Conservation (phyloP, 108 stramenopile species). For the Chaetoceros tenuissimus region DNA sequence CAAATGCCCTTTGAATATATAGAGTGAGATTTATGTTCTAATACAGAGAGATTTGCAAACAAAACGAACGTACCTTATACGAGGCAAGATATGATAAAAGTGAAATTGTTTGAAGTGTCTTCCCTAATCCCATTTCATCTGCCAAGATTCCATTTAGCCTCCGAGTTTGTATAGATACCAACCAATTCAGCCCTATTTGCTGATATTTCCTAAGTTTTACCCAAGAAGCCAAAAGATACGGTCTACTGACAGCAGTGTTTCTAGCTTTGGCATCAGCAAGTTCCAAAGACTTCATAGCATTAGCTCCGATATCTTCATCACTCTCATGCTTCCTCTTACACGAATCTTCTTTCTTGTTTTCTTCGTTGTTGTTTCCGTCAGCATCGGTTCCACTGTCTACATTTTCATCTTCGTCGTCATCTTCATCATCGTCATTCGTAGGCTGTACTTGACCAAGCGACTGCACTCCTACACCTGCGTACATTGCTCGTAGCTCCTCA, state of each 20-base stretch:
- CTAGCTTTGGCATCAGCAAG: slow-evolving; percentile 48
- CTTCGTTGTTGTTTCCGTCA: not conserved
- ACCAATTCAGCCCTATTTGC: slow-evolving; percentile 94
- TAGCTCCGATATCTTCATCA: slow-evolving; percentile 1
- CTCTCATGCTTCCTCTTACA: not conserved
- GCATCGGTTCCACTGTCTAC: not conserved
- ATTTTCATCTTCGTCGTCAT: not conserved
- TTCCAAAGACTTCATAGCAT: slow-evolving; percentile 29
- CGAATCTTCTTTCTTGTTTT: not conserved
- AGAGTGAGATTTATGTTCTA: too few species aligned
- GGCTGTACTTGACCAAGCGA: not conserved
- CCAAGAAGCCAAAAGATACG: slow-evolving; percentile 66
- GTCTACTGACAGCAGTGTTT: slow-evolving; percentile 56
- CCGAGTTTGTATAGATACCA: slow-evolving; percentile 88
- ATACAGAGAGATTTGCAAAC: too few species aligned
- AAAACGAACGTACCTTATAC: slow-evolving; percentile 50
- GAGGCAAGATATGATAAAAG: slow-evolving; percentile 90
- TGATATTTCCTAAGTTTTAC: slow-evolving; percentile 92
- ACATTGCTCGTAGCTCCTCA: slow-evolving; percentile 59
- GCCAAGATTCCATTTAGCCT: slow-evolving; percentile 98
- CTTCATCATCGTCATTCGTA: not conserved
- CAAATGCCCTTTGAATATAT: slow-evolving; percentile 67
- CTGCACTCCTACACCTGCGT: slow-evolving; percentile 12
- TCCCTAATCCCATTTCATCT: slow-evolving; percentile 73
- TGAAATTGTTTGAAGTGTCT: slow-evolving; percentile 94